Evolutionary conservation across 805 yeast species (phyloP).

Genomic region (Yarrowia sp.): DNA sequence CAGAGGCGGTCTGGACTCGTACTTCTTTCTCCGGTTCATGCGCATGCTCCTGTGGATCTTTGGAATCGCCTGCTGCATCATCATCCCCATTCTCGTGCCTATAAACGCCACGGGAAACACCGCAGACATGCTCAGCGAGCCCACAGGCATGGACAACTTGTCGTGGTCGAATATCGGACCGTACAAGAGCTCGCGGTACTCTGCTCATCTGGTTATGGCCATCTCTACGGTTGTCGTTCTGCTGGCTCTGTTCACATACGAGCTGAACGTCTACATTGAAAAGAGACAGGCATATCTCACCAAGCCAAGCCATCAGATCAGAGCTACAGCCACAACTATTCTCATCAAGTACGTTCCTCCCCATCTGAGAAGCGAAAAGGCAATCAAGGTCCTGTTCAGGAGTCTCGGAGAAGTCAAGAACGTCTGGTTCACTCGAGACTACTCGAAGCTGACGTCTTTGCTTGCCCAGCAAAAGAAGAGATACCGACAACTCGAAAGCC

Average conservation of each 20-base stretch:
- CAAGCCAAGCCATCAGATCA: constrained; percentile 31
- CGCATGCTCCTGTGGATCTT: constrained; percentile 52
- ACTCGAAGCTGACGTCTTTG: constrained; percentile 27
- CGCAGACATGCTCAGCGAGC: constrained; percentile 30
- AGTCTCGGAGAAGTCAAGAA: constrained; percentile 46
- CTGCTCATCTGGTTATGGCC: constrained; percentile 59
- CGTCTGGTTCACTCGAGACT: constrained; percentile 59
- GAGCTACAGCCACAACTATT: constrained; percentile 49
- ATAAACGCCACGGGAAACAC: constrained; percentile 51
- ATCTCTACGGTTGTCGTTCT: constrained; percentile 41
- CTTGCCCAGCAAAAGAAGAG: neutral
- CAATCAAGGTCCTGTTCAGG: constrained; percentile 44
- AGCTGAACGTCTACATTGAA: constrained; percentile 51
- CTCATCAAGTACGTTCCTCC: constrained; percentile 67
- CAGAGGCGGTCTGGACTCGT: constrained; percentile 66
- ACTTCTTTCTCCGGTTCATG: constrained; percentile 65
- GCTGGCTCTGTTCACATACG: constrained; percentile 51
- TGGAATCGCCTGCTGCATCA: constrained; percentile 50
- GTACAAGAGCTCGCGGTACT: constrained; percentile 48
- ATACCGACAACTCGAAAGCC: constrained; percentile 38
- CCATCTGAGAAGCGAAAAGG: constrained; percentile 48
- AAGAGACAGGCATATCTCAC: constrained; percentile 48
- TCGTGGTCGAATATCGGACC: constrained; percentile 70
- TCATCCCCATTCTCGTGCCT: constrained; percentile 62
- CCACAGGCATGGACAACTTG: constrained; percentile 59